A percentile compares a stretch with the other conserved stretches of the same genome.
Evolutionary conservation across 768 basidiomycete species (phyloP).

Genomic region (Mycena rosella): DNA sequence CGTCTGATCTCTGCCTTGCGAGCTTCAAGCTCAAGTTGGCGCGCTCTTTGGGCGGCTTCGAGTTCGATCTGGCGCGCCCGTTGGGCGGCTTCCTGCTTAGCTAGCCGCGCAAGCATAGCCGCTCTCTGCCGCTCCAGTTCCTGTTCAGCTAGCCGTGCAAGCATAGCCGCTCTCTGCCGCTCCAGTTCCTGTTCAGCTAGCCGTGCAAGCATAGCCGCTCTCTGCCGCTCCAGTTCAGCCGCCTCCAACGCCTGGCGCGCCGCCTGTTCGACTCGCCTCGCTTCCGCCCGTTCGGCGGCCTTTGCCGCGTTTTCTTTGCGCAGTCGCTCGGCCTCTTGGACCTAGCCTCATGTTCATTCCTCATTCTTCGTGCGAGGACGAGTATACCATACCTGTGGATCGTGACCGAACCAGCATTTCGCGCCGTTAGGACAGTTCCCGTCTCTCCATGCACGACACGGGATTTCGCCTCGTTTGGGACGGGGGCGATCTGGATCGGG

Average conservation of each 20-base stretch:
- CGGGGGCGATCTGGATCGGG: background rate
- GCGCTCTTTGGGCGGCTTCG: slow-evolving; percentile 31
- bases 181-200: slow-evolving; percentile 37
- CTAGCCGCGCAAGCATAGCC: too few species aligned
- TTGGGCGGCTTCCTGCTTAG: slow-evolving; percentile 38
- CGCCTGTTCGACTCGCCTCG: slow-evolving; percentile 12
- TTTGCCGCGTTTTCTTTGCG: slow-evolving; percentile 32
- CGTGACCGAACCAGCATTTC: slow-evolving; percentile 51
- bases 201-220: slow-evolving; percentile 4
- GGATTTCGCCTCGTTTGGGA: slow-evolving; percentile 27
- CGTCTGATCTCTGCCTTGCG: slow-evolving; percentile 40
- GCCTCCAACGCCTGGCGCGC: slow-evolving; percentile 19
- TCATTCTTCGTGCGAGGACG: background rate
- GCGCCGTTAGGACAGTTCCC: slow-evolving; percentile 53
- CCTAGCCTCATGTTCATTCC: slow-evolving; percentile 1
- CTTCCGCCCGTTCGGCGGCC: slow-evolving; percentile 22
- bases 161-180: too few species aligned
- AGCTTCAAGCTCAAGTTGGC: slow-evolving; percentile 36
- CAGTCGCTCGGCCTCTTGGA: slow-evolving; percentile 32
- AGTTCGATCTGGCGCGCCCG: too few species aligned
- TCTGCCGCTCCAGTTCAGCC: slow-evolving; percentile 26
- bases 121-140: too few species aligned
- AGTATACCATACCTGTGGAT: slow-evolving; percentile 43
- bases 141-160: slow-evolving; percentile 37
- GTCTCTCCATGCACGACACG: slow-evolving; percentile 48